These are phyloP conservation scores for Colletotrichum abscissum DNA, from an alignment of 2,329 filamentous ascomycete species.

Conservation along the genomic window DNA sequence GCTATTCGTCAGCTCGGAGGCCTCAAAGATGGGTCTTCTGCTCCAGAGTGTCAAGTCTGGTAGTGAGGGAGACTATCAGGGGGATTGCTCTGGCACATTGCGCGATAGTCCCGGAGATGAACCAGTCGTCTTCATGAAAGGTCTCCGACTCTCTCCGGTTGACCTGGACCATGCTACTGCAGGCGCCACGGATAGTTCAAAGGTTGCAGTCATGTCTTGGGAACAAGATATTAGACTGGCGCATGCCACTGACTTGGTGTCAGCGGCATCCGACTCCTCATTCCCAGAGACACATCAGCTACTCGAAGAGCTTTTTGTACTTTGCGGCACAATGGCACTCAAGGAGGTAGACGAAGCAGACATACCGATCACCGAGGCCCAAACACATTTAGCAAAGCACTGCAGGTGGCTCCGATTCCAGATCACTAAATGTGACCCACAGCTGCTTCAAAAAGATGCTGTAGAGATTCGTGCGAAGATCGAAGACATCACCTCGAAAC, in stretches of 20 bases:
- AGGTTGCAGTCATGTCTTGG: neutral
- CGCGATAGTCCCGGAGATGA: neutral
- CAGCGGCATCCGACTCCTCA: neutral
- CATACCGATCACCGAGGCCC: neutral
- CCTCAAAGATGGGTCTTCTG: fast-evolving
- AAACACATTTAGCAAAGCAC: neutral
- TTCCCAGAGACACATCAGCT: neutral
- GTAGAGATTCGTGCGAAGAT: neutral
- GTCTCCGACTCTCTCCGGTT: neutral
- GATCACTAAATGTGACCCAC: neutral
- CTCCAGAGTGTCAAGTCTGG: neutral
- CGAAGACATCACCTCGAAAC: neutral
- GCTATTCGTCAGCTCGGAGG: neutral
- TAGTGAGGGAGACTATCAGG: neutral
- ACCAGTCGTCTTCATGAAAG: neutral
- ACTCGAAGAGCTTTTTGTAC: constrained; percentile 1
- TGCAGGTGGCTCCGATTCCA: neutral
- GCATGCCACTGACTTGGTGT: neutral
- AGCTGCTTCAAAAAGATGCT: fast-evolving
- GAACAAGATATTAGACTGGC: neutral
- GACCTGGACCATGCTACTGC: neutral
- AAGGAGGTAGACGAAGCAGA: neutral
- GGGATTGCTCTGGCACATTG: fast-evolving
- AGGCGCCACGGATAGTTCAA: neutral
- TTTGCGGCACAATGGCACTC: neutral